Base-by-base conservation (phyloP, 306 rosid species). In the Acacia melanoxylon region DNA sequence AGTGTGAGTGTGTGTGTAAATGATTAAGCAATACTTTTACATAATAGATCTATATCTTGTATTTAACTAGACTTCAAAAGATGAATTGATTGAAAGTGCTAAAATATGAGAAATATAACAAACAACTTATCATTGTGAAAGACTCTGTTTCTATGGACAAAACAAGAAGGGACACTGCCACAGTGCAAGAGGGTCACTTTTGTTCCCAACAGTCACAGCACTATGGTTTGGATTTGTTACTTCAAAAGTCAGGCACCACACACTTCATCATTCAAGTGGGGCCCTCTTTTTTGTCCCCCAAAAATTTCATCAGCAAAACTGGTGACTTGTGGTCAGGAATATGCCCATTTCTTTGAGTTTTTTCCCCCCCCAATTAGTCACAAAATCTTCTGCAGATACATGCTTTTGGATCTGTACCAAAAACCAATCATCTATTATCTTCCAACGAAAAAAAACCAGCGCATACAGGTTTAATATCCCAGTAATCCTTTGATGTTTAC, bases 181-280 rank as follows among this genome's bases (percentile, higher is more conserved):
- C 74, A 25, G 31, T 69, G 74, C 20, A 69, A 15, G 49, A 20
- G 74, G 54, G 74, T 69, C 52, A 69, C 74, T 69, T 41, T 41
- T 69, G 74, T 69, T 42, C 74, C 74, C 33, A n/a, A 69, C 54
- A 69, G 33, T 69, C 22, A 42, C 16, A 3, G 46, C 72, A 68
- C 72, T 4, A 68, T 8, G 27, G 46, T 35, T 67, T 67, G n/a
- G 27, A 19, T 35, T 35, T 67, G 48, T 27, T 37, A 22, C 74
- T 42, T 54, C 73, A 2, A 29, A 19, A 68, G 12, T 49, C 27
- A 68, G 27, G 29, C 29, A 37, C 49, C 73, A 40, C 51, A 40
- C 51, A 40, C 74, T 69, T n/a, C 74, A 41, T 42, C 74, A n/a
- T 42, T 69, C 54, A 69, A 69, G 74, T 41, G 52, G 74, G 74